phyloP scores from a whole-genome alignment of 495 filamentous ascomycete genomes.

The Trichoderma parareesei region DNA sequence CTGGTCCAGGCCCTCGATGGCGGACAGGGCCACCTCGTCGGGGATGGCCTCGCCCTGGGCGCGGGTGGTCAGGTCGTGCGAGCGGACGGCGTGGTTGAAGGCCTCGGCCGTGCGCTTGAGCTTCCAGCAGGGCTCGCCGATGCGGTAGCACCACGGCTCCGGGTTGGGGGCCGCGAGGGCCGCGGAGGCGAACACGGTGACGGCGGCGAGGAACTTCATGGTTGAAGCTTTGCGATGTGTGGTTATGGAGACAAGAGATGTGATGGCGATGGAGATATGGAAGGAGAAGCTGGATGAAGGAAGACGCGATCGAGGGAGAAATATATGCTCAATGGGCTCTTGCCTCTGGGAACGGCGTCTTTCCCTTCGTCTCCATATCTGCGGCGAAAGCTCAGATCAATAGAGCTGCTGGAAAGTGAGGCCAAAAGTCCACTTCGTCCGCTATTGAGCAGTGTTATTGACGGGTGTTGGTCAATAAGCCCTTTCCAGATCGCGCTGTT shows the following conservation, averaged over 20 bases:
- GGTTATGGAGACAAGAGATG: too few species aligned
- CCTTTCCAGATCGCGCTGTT: not conserved
- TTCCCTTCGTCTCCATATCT: not conserved
- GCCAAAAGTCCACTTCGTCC: not conserved
- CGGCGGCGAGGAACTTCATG: conserved; percentile 10
- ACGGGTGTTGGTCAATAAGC: not conserved
- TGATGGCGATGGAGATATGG: not conserved
- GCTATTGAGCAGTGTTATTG: conserved; percentile 1
- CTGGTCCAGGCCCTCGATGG: not conserved
- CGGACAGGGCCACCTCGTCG: conserved; percentile 15
- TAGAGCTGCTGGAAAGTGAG: not conserved
- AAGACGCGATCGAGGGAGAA: not conserved
- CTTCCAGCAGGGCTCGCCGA: conserved; percentile 28
- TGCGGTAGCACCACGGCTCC: conserved; percentile 23
- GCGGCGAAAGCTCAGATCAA: not conserved
- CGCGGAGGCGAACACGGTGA: conserved; percentile 6
- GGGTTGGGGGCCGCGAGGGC: conserved; percentile 11
- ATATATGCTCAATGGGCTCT: not conserved
- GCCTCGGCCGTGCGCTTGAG: conserved; percentile 29
- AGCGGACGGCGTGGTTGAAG: conserved; percentile 22
- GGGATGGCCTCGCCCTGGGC: conserved; percentile 6
- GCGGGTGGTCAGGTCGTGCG: conserved; percentile 6
- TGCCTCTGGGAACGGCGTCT: not conserved
- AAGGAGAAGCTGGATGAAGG: not conserved
- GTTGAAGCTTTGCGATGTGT: too few species aligned